Base-by-base conservation (phyloP, 306 rosid species). In the Castanea mollissima region DNA sequence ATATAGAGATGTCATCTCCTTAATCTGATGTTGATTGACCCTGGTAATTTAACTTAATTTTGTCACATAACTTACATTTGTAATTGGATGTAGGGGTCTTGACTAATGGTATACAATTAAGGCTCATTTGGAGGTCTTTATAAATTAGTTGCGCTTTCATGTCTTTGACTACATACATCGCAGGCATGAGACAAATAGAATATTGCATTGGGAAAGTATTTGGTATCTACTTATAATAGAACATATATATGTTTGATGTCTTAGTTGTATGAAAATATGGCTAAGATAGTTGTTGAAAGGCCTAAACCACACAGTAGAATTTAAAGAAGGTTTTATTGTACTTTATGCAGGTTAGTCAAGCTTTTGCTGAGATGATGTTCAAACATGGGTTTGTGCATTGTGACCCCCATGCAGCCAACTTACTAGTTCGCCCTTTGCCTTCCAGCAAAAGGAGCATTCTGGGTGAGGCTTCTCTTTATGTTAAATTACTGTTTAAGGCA, bases 321-420 rank as follows among this genome's bases (percentile, higher is more conserved):
- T 63, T 79, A 71, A 64, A 72, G 49, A 83, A 80, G 71, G 63
- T 77, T 59, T 77, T 51, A 49, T 55, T 14, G 27, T 46, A 71
- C 56, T 75, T 83, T 72, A 54, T 86, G 85, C 89, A 95, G 99
- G 92, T 95, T 69, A 95, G 97, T 80, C 92, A 89, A 85, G 80
- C 91, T 74, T 95, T 95, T 89, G 99, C 99, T 74, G 99, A 93
- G 89, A 95, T 95, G 99, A 95, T 93, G 91, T 95, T 91, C 85
- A 95, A 87, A 80, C 99, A 95, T 25, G 99, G 99, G 74, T 95
- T 95, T 89, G 99, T 95, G 76, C 99, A 95, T 80, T 95, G 99
- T 77, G 99, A 95, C 74, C 99, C 99, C 5, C 99, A 95, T 84
- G 92, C 91, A 49, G 99, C 99, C 65, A 95, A 95, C 86, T 85